Evolutionary conservation across 2,329 filamentous ascomycete genomes (phyloP).

Genomic region (Phialemoniopsis sp.): DNA sequence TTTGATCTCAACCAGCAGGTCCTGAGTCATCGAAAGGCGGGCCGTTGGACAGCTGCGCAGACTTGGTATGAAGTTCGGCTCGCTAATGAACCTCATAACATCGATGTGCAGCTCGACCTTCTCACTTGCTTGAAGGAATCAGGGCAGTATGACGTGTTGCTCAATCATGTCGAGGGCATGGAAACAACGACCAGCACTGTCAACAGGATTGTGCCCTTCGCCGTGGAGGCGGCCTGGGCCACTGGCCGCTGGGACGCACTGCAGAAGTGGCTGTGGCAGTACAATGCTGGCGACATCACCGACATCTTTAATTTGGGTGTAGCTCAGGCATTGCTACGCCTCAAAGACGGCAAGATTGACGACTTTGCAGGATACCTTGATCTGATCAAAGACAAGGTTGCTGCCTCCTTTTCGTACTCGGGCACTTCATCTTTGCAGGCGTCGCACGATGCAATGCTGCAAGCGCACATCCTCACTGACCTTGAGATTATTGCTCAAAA

Average conservation of each 20-base stretch:
- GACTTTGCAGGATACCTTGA: slow-evolving; percentile 55
- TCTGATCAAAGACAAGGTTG: slow-evolving; percentile 64
- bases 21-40: slow-evolving; percentile 86
- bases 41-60: slow-evolving; percentile 89
- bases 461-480: slow-evolving; percentile 83
- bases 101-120: slow-evolving; percentile 76
- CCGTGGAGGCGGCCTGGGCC: slow-evolving; percentile 88
- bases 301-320: slow-evolving; percentile 81
- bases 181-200: slow-evolving; percentile 45
- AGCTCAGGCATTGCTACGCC: slow-evolving; percentile 61
- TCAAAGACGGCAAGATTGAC: slow-evolving; percentile 45
- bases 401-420: slow-evolving; percentile 70
- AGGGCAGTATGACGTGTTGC: slow-evolving; percentile 85
- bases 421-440: slow-evolving; percentile 77
- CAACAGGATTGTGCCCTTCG: slow-evolving; percentile 72
- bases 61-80: slow-evolving; percentile 96
- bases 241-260: slow-evolving; percentile 78
- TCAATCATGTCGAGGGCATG: slow-evolving; percentile 84
- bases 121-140: slow-evolving; percentile 88
- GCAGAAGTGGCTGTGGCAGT: slow-evolving; percentile 57
- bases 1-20: slow-evolving; percentile 94
- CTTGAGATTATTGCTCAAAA: slow-evolving; percentile 68
- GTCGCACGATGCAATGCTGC: slow-evolving; percentile 80
- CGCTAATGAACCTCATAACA: slow-evolving; percentile 70
- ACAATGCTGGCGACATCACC: slow-evolving; percentile 41